These are phyloP conservation scores for Melocanna baccifera DNA, from an alignment of 176 grass and related monocot species.

Conservation along the genomic window DNA sequence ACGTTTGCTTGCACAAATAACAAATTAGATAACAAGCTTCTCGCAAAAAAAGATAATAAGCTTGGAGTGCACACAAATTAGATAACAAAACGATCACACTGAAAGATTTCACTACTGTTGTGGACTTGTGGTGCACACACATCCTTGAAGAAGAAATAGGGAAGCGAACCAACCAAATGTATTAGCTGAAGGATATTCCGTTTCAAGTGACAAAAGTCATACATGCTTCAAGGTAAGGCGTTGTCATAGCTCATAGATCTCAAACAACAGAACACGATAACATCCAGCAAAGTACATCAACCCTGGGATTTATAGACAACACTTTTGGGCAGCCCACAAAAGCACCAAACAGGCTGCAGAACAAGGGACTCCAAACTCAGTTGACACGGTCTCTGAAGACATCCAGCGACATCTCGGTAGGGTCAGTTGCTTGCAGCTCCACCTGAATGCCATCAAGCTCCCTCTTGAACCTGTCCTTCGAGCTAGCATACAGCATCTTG, in stretches of 20 bases:
- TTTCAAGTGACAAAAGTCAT: constrained; percentile 7
- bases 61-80: not conserved
- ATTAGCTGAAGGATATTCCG: not conserved
- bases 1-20: not conserved
- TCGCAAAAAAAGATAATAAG: too few relatives aligned
- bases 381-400: constrained; percentile 31
- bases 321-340: not conserved
- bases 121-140: not conserved
- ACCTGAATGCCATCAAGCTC: constrained; percentile 40
- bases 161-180: not conserved
- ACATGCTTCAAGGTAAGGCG: not conserved
- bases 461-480: constrained; percentile 46
- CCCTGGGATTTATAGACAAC: not conserved
- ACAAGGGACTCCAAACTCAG: not conserved
- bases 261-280: not conserved
- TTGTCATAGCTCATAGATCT: not conserved
- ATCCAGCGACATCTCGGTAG: constrained; percentile 37
- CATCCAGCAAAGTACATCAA: constrained; percentile 6
- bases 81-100: not conserved
- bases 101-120: not conserved
- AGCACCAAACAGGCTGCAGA: not conserved
- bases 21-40: not conserved
- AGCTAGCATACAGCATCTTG: constrained; percentile 43
- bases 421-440: constrained; percentile 41
- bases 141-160: not conserved